Conservation (phyloP, 2,329 filamentous ascomycete genomes). For the Xylaria sp. region DNA sequence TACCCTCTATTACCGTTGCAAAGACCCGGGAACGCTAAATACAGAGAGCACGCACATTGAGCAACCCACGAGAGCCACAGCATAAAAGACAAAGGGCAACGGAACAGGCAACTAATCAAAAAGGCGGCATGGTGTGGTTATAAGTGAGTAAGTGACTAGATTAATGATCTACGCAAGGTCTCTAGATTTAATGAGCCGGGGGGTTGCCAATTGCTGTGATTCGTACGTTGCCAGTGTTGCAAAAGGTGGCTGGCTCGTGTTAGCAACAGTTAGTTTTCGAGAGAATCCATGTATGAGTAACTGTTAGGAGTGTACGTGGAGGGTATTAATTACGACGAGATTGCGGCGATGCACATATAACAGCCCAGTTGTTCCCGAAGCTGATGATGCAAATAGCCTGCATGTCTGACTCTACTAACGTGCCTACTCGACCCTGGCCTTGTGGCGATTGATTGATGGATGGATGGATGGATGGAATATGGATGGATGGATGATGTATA, state of each 20-base stretch:
- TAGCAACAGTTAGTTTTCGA: constrained; percentile 1
- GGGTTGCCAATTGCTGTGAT: constrained; percentile 26
- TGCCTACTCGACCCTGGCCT: constrained; percentile 13
- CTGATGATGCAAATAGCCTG: constrained; percentile 31
- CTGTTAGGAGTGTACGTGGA: constrained; percentile 15
- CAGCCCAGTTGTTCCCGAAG: constrained; percentile 30
- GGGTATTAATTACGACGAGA: constrained; percentile 33
- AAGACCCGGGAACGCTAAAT: constrained; percentile 1
- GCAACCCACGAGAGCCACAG: constrained; percentile 5
- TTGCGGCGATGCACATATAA: constrained; percentile 31
- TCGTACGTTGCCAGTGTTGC: constrained; percentile 19
- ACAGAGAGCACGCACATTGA: constrained; percentile 5
- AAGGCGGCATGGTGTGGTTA: not conserved
- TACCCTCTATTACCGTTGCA: constrained; percentile 12
- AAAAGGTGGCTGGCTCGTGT: constrained; percentile 25
- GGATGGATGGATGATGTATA: constrained; percentile 8
- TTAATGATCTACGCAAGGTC: constrained; percentile 34
- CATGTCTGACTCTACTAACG: constrained; percentile 27
- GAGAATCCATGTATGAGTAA: constrained; percentile 8
- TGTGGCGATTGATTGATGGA: constrained; percentile 13
- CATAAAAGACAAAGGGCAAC: not conserved
- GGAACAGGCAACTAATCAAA: not conserved
- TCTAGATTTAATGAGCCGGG: constrained; percentile 25
- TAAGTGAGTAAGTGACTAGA: constrained; percentile 4
- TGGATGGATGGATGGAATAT: not conserved